Evolutionary conservation across 768 basidiomycete genomes (phyloP), one percentile per base, ranked within the genome.

Genomic region (Thelephora ganbajun): DNA sequence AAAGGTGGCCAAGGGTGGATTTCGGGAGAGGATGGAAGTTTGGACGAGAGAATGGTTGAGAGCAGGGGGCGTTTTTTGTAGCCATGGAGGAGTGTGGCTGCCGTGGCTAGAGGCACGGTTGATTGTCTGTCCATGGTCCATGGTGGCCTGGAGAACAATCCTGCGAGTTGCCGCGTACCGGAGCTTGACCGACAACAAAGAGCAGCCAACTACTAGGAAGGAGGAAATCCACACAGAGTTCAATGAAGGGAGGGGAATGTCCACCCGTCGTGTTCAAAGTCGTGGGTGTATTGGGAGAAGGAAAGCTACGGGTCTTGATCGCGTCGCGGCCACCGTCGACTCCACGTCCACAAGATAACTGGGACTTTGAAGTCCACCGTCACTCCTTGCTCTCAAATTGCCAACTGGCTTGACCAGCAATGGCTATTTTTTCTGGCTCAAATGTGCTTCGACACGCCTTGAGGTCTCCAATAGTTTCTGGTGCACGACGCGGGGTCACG

Each of bases 361-460:
- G 43, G 45, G 48, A 35, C 42, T 43, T 18, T 19, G 42, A 33
- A 35, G 42, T 20, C 34, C 22, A 44, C 14, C 22, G 11, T 46
- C 9, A 16, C 37, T 11, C 22, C 35, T 30, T 44, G 30, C 22
- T 18, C 37, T 13, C n/a, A 33, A 35, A 18, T 33, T 13, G 33
- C 9, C 26, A 30, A 20, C 45, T 13, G n/a, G 3, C 12, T 48
- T 19, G 20, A 5, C 20, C 18, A n/a, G 20, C 30, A 42, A 43
- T 44, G 44, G 33, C 16, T 26, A 5, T 37, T 35, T 43, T 35
- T 48, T 55, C 48, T 48, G 44, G 13, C 49, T 55, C 49, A 37
- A 44, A n/a, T 45, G 49, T 36, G 16, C 49, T 45, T 39, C 52
- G 33, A 22, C 35, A 20, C 41, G 45, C n/a, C 26, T 30, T 30